A percentile compares a stretch with the other conserved stretches of the same genome.
These are phyloP conservation scores for Paramecium caudatum DNA, from an alignment of 73 alveolate species.

Conservation along the genomic window DNA sequence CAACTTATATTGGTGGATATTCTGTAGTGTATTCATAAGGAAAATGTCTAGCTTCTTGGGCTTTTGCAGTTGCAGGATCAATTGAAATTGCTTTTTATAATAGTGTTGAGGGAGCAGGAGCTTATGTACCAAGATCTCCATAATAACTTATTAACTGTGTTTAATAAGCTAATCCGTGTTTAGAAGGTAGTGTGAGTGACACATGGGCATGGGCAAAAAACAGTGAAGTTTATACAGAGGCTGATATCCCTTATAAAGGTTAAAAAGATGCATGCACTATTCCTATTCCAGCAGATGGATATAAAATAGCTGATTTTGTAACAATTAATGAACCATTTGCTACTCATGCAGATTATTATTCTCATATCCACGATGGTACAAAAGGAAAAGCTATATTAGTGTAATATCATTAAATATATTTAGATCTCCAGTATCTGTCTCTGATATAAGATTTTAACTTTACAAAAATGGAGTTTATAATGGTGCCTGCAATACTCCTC, in stretches of 20 bases:
- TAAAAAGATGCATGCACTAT: background rate
- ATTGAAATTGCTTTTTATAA: background rate
- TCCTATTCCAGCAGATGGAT: background rate
- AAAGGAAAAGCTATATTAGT: background rate
- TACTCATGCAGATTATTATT: background rate
- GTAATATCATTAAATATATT: background rate
- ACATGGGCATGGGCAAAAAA: background rate
- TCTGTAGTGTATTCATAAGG: background rate
- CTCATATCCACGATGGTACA: background rate
- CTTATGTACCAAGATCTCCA: background rate
- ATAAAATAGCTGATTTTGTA: background rate
- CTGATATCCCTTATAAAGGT: background rate
- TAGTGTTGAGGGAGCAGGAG: background rate
- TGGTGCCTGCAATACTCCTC: conserved; percentile 4
- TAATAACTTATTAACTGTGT: conserved; percentile 2
- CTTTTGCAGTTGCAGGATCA: conserved; percentile 44
- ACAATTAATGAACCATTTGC: background rate
- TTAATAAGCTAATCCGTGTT: background rate
- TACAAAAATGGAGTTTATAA: conserved; percentile 79
- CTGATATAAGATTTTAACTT: background rate
- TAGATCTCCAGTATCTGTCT: conserved; percentile 32
- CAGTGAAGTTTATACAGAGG: background rate
- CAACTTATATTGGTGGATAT: background rate
- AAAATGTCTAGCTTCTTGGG: conserved; percentile 28
- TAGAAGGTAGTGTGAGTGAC: background rate